Evolutionary conservation across 495 filamentous ascomycete genomes (phyloP).

Genomic region (Aspergillus baeticus): DNA sequence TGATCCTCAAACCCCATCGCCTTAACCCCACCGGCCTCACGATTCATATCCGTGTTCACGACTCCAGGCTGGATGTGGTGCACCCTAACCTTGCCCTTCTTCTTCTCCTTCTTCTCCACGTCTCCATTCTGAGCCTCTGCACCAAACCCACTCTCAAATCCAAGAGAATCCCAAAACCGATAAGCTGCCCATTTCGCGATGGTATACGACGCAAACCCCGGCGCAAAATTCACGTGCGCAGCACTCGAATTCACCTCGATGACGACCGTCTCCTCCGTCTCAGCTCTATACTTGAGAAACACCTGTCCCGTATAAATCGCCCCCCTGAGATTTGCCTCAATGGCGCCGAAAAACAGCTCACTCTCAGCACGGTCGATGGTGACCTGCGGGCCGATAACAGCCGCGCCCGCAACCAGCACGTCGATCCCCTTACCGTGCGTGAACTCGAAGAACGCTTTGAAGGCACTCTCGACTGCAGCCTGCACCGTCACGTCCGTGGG

Average conservation of each 20-base stretch:
- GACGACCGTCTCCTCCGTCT: conserved; percentile 29
- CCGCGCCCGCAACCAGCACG: conserved; percentile 25
- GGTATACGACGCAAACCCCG: conserved; percentile 33
- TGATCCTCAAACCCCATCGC: conserved; percentile 4
- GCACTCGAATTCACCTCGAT: conserved; percentile 22
- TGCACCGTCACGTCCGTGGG: conserved; percentile 42
- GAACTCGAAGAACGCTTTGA: conserved; percentile 20
- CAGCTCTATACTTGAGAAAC: conserved; percentile 35
- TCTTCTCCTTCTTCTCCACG: too few relatives aligned
- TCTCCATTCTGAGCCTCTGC: too few relatives aligned
- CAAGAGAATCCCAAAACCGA: conserved; percentile 40
- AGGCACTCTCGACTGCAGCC: conserved; percentile 36
- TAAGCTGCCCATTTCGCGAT: conserved; percentile 41
- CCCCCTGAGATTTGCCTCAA: conserved; percentile 35
- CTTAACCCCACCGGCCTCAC: not conserved
- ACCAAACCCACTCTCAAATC: conserved; percentile 31
- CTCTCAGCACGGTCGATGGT: conserved; percentile 10
- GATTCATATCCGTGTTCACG: conserved; percentile 41
- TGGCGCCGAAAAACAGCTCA: not conserved
- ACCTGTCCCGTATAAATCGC: conserved; percentile 36
- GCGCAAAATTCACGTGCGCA: conserved; percentile 35
- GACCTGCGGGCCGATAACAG: conserved; percentile 29
- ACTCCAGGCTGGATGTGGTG: conserved; percentile 49
- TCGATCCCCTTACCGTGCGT: not conserved
- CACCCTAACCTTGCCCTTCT: conserved; percentile 12